Conservation (phyloP, 2,329 filamentous ascomycete genomes). For the Sporothrix euskadiensis region DNA sequence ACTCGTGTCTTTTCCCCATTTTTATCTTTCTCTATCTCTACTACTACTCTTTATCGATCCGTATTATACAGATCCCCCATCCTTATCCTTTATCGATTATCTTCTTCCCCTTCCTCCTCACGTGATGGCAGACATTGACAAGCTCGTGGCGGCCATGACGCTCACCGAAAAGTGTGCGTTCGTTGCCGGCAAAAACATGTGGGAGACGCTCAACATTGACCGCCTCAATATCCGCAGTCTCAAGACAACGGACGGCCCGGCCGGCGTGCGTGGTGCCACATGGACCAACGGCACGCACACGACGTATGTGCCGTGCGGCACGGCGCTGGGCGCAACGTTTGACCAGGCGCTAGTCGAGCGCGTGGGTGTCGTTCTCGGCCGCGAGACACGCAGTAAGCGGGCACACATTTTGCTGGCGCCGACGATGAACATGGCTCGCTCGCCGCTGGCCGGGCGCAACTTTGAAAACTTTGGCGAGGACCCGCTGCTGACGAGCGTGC, state of each 20-base stretch:
- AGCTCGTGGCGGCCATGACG: conserved; percentile 22
- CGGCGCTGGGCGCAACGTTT: conserved; percentile 64
- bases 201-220: conserved; percentile 31
- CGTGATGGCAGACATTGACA: conserved; percentile 19
- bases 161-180: conserved; percentile 32
- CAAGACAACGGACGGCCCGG: conserved; percentile 69
- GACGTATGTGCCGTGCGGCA: conserved; percentile 77
- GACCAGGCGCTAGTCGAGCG: conserved; percentile 23
- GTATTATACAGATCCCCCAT: no score
- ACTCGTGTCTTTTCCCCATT: neutral
- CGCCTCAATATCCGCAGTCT: conserved; percentile 31
- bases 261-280: conserved; percentile 66
- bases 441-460: conserved; percentile 61
- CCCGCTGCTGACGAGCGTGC: conserved; percentile 38
- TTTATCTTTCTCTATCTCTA: no score
- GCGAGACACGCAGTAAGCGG: conserved; percentile 60
- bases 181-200: conserved; percentile 30
- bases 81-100: neutral
- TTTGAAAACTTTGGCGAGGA: conserved; percentile 66
- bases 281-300: conserved; percentile 71
- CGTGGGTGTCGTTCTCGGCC: conserved; percentile 46
- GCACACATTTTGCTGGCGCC: conserved; percentile 61
- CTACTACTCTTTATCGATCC: neutral
- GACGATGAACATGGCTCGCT: conserved; percentile 57
- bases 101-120: neutral